Conservation (phyloP, 1,284 basidiomycete genomes). For the Papiliotrema fonsecae region DNA sequence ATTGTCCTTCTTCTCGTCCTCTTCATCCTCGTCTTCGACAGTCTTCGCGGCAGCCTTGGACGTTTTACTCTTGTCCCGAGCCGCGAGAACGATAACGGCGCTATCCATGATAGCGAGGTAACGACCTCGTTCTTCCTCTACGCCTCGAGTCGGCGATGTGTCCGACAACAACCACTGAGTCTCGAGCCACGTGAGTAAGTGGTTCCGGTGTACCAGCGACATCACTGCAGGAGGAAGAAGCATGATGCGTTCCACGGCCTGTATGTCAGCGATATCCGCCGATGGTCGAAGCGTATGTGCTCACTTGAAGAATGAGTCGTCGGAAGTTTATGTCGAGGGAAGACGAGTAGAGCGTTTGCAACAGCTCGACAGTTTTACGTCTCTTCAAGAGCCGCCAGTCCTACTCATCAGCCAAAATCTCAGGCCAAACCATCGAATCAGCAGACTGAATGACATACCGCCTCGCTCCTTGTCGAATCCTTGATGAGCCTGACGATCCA, state of each 20-base stretch:
- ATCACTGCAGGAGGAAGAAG: slow-evolving; percentile 61
- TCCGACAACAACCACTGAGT: background rate
- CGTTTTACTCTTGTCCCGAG: slow-evolving; percentile 3
- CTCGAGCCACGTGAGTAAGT: slow-evolving; percentile 61
- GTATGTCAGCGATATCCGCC: background rate
- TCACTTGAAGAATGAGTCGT: slow-evolving; percentile 62
- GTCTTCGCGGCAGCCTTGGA: too few species aligned
- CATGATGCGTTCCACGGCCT: slow-evolving; percentile 66
- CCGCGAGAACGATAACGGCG: slow-evolving; percentile 9
- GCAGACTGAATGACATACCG: slow-evolving; percentile 41
- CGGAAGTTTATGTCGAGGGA: slow-evolving; percentile 56
- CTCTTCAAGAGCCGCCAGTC: slow-evolving; percentile 80
- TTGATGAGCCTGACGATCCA: slow-evolving; percentile 84
- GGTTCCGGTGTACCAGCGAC: slow-evolving; percentile 63
- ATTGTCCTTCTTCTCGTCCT: slow-evolving; percentile 6
- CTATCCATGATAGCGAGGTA: slow-evolving; percentile 9
- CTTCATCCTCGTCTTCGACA: too few species aligned
- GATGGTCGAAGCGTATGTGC: slow-evolving; percentile 1
- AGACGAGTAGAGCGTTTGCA: slow-evolving; percentile 73
- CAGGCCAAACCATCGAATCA: too few species aligned
- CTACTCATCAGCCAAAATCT: slow-evolving; percentile 37
- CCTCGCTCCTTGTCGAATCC: slow-evolving; percentile 65
- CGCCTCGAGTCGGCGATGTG: background rate
- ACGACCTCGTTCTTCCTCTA: slow-evolving; percentile 9
- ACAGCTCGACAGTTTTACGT: slow-evolving; percentile 78